Percentiles rank a stretch among this genome's conserved stretches.
These are phyloP conservation scores for Pseudogymnoascus sp. DNA, from an alignment of 2,329 filamentous ascomycete species.

Conservation along the genomic window DNA sequence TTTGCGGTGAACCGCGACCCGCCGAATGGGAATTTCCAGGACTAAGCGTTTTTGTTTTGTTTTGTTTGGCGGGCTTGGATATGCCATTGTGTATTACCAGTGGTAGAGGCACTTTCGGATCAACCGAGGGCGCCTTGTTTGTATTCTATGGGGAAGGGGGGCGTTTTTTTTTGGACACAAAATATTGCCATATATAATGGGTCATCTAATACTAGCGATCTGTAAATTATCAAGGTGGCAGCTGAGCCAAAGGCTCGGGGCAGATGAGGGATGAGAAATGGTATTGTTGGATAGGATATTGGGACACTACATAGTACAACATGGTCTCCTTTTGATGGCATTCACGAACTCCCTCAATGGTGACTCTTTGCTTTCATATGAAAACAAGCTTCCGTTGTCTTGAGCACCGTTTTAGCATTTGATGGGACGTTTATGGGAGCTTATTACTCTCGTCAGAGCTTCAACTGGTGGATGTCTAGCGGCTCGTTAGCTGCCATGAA, in stretches of 20 bases:
- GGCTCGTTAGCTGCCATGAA: background rate
- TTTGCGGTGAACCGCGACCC: conserved; percentile 23
- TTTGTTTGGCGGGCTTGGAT: background rate
- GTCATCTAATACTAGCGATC: background rate
- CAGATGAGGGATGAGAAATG: background rate
- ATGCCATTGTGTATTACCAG: background rate
- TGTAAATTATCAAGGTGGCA: background rate
- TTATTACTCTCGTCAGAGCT: background rate
- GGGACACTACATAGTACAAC: background rate
- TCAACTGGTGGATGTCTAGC: background rate
- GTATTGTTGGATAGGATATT: background rate
- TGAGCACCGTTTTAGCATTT: background rate
- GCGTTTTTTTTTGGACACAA: background rate
- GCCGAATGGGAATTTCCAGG: conserved; percentile 20
- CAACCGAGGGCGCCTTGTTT: background rate
- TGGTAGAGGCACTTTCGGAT: background rate
- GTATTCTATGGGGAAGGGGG: background rate
- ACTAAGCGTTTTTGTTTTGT: conserved; percentile 11
- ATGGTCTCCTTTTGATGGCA: background rate
- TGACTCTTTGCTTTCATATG: background rate
- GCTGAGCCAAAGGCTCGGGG: background rate
- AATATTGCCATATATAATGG: background rate
- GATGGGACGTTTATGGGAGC: background rate
- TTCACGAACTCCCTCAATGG: background rate
- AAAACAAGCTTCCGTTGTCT: background rate